These are phyloP conservation scores for Solanum raphanifolium DNA, from an alignment of 257 asterid genomes.

Conservation along the genomic window DNA sequence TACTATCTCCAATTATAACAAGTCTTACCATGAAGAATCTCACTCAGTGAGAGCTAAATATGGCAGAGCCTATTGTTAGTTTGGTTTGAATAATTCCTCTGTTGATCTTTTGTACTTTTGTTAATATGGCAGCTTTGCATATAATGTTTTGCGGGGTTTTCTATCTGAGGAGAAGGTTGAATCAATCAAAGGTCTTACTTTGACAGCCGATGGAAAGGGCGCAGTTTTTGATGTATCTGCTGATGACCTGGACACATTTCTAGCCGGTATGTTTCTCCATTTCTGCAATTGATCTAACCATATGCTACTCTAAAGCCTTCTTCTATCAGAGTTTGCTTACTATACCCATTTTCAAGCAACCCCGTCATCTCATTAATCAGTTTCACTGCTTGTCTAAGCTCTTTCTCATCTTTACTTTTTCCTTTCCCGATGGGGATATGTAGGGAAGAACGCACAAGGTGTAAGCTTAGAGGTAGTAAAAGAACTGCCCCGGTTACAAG, in stretches of 20 bases:
- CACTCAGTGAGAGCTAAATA: background rate
- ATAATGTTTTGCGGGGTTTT: conserved; percentile 58
- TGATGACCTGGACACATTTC: conserved; percentile 53
- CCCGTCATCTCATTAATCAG: background rate
- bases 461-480: conserved; percentile 55
- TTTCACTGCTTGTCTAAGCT: background rate
- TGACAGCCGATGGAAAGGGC: conserved; percentile 85
- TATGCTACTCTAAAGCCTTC: background rate
- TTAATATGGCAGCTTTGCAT: conserved; percentile 42
- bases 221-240: conserved; percentile 84
- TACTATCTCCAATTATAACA: background rate
- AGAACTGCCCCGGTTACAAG: conserved; percentile 58
- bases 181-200: conserved; percentile 71
- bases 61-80: background rate
- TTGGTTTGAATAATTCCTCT: background rate
- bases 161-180: conserved; percentile 82
- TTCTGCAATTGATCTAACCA: background rate
- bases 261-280: conserved; percentile 43
- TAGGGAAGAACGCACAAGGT: conserved; percentile 64
- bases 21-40: background rate
- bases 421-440: background rate
- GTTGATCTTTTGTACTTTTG: background rate
- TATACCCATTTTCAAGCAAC: background rate
- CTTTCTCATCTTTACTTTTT: background rate
- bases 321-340: background rate